Conservation (phyloP, 176 grass and related monocot species). For the Dactylis glomerata region DNA sequence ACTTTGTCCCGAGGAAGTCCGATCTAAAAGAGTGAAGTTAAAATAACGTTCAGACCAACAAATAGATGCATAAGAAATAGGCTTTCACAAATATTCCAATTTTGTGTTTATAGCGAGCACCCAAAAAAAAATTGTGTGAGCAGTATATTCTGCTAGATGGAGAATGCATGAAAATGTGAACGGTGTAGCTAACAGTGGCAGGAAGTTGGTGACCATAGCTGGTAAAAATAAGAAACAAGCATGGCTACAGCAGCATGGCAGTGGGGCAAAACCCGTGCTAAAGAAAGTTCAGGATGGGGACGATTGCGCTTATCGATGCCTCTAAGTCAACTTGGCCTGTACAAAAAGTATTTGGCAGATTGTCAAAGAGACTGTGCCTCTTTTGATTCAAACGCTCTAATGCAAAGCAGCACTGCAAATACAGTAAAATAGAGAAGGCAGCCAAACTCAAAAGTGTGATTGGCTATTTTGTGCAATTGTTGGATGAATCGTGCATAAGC, state of each 20-base stretch:
- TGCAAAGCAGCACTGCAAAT: background rate
- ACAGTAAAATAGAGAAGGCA: background rate
- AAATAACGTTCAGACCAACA: background rate
- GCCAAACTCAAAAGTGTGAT: background rate
- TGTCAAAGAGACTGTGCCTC: background rate
- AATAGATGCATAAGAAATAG: background rate
- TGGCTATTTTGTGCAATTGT: background rate
- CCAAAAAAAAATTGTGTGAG: background rate
- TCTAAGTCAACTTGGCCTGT: background rate
- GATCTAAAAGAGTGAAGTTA: slow-evolving; percentile 52
- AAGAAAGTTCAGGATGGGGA: background rate
- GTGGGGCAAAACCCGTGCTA: background rate
- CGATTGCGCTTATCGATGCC: background rate
- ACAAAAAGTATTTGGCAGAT: background rate
- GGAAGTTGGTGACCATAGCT: background rate
- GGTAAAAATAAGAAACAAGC: background rate
- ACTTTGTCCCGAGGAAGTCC: slow-evolving; percentile 92
- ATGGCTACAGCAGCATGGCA: background rate
- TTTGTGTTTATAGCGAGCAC: background rate
- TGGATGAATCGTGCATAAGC: background rate
- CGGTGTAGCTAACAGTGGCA: background rate
- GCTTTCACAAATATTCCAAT: background rate
- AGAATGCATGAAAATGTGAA: background rate
- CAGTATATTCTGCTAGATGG: background rate
- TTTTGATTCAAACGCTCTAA: slow-evolving; percentile 10